phyloP scores from a whole-genome alignment of 805 yeast species.

The Blastobotrys americana region DNA sequence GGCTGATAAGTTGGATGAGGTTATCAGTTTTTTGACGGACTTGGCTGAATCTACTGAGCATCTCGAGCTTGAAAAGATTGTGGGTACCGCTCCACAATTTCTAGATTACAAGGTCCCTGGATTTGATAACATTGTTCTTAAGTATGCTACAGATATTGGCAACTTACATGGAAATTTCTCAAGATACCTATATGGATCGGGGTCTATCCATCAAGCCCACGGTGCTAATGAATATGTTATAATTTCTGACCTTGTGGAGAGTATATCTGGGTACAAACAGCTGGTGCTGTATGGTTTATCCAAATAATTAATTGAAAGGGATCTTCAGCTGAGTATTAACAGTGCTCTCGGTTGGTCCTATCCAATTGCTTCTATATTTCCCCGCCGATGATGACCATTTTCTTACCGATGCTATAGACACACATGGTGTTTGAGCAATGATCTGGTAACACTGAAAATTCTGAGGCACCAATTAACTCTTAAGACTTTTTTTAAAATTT shows the following conservation, averaged over 20 bases:
- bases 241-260: conserved; percentile 39
- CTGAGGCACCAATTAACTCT: too few relatives aligned
- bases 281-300: conserved; percentile 27
- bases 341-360: too few relatives aligned
- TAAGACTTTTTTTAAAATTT: too few relatives aligned
- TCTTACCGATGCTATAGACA: not conserved
- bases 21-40: conserved; percentile 33
- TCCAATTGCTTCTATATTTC: too few relatives aligned
- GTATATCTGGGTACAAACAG: conserved; percentile 48
- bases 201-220: conserved; percentile 55
- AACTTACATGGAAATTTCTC: conserved; percentile 35
- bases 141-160: conserved; percentile 51
- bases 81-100: conserved; percentile 36
- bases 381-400: not conserved
- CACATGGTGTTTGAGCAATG: not conserved
- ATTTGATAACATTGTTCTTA: conserved; percentile 44
- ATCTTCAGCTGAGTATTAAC: too few relatives aligned
- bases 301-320: not conserved
- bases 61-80: conserved; percentile 18
- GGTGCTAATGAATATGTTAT: conserved; percentile 49
- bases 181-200: conserved; percentile 60
- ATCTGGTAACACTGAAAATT: conserved; percentile 2
- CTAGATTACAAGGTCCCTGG: conserved; percentile 60
- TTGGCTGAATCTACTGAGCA: conserved; percentile 28
- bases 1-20: conserved; percentile 39